phyloP scores from a whole-genome alignment of 2,329 filamentous ascomycete genomes.

The Fusarium caatingaense region DNA sequence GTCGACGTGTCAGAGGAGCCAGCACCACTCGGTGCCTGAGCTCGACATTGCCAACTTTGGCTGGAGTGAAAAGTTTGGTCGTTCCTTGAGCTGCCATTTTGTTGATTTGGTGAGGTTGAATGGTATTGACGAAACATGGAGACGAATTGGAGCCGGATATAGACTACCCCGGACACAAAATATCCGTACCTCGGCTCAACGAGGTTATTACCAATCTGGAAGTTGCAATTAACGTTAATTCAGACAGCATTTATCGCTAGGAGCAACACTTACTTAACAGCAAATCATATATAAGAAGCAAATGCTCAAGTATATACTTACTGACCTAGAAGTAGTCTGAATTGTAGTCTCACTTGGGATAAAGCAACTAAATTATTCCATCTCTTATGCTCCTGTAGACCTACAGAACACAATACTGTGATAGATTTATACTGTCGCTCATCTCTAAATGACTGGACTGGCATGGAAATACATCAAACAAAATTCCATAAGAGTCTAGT shows the following conservation, averaged over 20 bases:
- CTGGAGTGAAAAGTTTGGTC: constrained; percentile 56
- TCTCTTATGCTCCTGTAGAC: background rate
- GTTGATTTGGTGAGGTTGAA: background rate
- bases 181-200: constrained; percentile 16
- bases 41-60: constrained; percentile 52
- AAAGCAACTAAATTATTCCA: background rate
- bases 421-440: background rate
- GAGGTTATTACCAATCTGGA: background rate
- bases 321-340: background rate
- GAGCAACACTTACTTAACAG: background rate
- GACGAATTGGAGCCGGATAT: background rate
- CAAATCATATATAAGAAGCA: background rate
- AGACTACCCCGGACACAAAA: constrained; percentile 2
- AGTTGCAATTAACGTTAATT: background rate
- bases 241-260: background rate
- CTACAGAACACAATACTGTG: background rate
- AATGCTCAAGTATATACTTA: background rate
- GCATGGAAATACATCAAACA: rapidly evolving
- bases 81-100: constrained; percentile 20
- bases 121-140: background rate
- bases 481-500: background rate
- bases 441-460: background rate
- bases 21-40: constrained; percentile 62
- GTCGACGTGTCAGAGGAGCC: constrained; percentile 68
- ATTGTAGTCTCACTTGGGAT: background rate